Conservation (phyloP, 2,329 filamentous ascomycete genomes). For the Botrytis aclada region DNA sequence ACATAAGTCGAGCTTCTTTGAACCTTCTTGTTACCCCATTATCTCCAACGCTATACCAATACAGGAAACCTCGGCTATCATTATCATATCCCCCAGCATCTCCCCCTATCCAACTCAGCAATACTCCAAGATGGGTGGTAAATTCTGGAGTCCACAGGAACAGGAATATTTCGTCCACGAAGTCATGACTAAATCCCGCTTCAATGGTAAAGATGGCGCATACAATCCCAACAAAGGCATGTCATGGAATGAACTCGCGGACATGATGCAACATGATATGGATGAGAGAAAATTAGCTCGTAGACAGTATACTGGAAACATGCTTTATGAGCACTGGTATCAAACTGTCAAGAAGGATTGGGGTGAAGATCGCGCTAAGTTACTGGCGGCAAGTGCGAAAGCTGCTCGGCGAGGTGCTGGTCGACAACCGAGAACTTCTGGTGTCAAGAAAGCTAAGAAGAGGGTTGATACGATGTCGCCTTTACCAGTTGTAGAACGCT, state of each 20-base stretch:
- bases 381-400: not conserved
- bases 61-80: not conserved
- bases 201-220: constrained; percentile 1
- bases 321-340: constrained; percentile 24
- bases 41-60: fast-evolving
- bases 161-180: constrained; percentile 17
- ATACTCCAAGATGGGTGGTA: constrained; percentile 17
- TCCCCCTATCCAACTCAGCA: not conserved
- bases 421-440: not conserved
- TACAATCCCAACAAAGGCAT: not conserved
- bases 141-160: constrained; percentile 15
- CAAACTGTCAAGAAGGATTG: constrained; percentile 19
- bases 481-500: fast-evolving
- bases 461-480: too few relatives aligned
- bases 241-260: constrained; percentile 11
- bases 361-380: not conserved
- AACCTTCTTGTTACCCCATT: not conserved
- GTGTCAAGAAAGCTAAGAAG: not conserved
- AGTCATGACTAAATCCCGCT: constrained; percentile 14
- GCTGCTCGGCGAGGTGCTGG: not conserved
- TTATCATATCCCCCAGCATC: not conserved
- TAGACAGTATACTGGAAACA: constrained; percentile 11
- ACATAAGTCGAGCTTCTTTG: not conserved
- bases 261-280: constrained; percentile 21
- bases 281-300: not conserved